phyloP scores from a whole-genome alignment of 441 rosid genomes.

The Syzygium syzygioides region DNA sequence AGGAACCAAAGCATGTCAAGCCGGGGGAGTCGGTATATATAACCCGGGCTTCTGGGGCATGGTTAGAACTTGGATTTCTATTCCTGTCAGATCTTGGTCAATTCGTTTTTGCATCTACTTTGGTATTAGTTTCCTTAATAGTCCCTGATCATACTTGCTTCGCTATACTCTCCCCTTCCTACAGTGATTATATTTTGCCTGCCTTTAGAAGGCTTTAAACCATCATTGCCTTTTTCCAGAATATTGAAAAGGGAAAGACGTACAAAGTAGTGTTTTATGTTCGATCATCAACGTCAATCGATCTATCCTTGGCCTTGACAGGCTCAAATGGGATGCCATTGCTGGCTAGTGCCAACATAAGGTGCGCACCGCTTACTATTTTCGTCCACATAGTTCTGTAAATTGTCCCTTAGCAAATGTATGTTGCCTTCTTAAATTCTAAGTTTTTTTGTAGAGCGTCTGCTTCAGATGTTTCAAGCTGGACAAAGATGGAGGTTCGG shows the following conservation, averaged over 20 bases:
- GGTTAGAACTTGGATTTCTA: constrained; percentile 38
- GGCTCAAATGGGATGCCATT: constrained; percentile 44
- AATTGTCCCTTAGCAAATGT: background rate
- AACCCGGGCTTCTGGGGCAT: constrained; percentile 97
- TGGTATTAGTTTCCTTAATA: background rate
- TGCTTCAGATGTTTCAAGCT: constrained; percentile 61
- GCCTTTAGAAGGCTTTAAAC: background rate
- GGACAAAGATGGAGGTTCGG: constrained; percentile 66
- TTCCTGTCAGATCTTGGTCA: background rate
- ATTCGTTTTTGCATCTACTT: background rate
- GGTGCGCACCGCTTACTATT: constrained; percentile 24
- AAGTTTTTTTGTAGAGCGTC: constrained; percentile 45
- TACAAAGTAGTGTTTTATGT: constrained; percentile 62
- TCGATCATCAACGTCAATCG: constrained; percentile 48
- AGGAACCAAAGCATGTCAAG: constrained; percentile 46
- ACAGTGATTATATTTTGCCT: background rate
- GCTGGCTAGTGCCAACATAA: constrained; percentile 52
- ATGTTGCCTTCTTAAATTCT: background rate
- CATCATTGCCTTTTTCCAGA: constrained; percentile 25
- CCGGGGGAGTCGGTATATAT: constrained; percentile 77
- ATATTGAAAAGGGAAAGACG: constrained; percentile 65
- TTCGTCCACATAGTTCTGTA: background rate
- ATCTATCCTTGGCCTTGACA: constrained; percentile 55
- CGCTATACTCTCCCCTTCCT: background rate
- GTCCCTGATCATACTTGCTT: background rate